Evolutionary conservation across 1,284 basidiomycete species (phyloP).

Genomic region (Ganoderma leucocontextum): DNA sequence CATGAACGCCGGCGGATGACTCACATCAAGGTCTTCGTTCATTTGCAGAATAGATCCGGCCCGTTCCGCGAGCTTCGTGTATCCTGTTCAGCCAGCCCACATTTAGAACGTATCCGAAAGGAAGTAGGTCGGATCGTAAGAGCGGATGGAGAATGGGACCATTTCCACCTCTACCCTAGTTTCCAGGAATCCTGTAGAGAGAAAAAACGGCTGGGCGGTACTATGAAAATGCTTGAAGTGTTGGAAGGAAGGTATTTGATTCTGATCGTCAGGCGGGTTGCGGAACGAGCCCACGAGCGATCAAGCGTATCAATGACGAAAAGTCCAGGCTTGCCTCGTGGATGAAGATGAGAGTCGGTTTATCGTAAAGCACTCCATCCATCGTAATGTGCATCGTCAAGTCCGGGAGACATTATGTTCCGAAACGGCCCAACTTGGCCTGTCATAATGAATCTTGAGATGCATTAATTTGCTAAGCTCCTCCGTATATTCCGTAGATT

Average conservation of each 20-base stretch:
- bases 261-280: too few species aligned
- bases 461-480: too few species aligned
- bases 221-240: not conserved
- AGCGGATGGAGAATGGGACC: not conserved
- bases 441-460: too few species aligned
- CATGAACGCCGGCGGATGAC: slow-evolving; percentile 46
- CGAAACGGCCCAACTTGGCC: not conserved
- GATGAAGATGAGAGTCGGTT: not conserved
- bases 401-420: not conserved
- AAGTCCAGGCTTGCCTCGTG: too few species aligned
- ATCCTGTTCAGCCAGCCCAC: slow-evolving; percentile 53
- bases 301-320: not conserved
- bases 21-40: slow-evolving; percentile 71
- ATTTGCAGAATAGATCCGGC: slow-evolving; percentile 78
- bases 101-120: not conserved
- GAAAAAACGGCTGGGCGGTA: not conserved
- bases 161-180: not conserved
- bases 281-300: not conserved
- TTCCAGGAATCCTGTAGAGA: not conserved
- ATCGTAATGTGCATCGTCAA: too few species aligned
- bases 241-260: too few species aligned
- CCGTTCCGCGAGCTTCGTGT: slow-evolving; percentile 78
- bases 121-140: not conserved
- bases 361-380: not conserved
- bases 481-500: too few species aligned